phyloP scores from a whole-genome alignment of 139 green algal species.

The Picochlorum sp. region DNA sequence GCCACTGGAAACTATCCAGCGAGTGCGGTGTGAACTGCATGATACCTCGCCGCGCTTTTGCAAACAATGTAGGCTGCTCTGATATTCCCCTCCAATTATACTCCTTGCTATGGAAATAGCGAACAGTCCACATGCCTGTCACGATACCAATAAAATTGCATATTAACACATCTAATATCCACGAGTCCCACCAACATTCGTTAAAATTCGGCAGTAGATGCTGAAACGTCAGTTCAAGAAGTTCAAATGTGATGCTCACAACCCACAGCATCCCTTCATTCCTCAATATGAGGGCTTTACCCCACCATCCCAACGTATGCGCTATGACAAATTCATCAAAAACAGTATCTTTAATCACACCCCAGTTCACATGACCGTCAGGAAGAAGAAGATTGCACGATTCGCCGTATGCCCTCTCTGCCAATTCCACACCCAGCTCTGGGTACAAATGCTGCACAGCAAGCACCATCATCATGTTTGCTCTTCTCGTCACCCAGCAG shows the following conservation, averaged over 20 bases:
- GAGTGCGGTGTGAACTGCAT: conserved; percentile 72
- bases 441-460: conserved; percentile 63
- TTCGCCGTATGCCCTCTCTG: conserved; percentile 62
- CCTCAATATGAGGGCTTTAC: conserved; percentile 74
- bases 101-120: conserved; percentile 43
- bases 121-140: conserved; percentile 57
- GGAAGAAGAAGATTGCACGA: conserved; percentile 68
- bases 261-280: conserved; percentile 62
- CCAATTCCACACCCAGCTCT: conserved; percentile 62
- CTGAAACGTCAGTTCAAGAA: conserved; percentile 58
- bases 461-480: background rate
- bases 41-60: conserved; percentile 47
- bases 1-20: conserved; percentile 62
- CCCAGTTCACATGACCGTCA: conserved; percentile 47
- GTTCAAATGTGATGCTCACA: conserved; percentile 46
- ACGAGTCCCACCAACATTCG: conserved; percentile 94
- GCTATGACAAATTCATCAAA: conserved; percentile 90
- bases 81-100: conserved; percentile 63
- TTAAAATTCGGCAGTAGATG: conserved; percentile 95
- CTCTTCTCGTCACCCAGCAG: background rate
- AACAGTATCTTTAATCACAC: conserved; percentile 56
- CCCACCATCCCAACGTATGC: conserved; percentile 74
- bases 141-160: conserved; percentile 76
- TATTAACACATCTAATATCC: conserved; percentile 77
- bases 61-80: conserved; percentile 43